A percentile compares a stretch with the other conserved stretches of the same genome.
These are phyloP conservation scores for Salix brachista DNA, from an alignment of 345 rosid genomes.

Conservation along the genomic window DNA sequence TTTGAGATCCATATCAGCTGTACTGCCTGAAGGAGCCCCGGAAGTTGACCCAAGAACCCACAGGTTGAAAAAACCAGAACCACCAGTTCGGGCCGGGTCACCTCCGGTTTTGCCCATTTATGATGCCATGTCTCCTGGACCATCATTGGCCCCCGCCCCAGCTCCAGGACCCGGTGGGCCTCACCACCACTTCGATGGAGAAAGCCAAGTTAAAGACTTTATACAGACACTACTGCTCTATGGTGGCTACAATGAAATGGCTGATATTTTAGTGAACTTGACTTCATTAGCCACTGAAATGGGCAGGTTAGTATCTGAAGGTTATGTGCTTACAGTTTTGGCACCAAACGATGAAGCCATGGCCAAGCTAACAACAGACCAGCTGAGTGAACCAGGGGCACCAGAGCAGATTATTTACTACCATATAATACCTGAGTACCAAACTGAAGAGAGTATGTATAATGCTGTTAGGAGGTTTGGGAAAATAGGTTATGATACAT, in stretches of 20 bases:
- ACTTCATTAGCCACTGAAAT: slow-evolving; percentile 95
- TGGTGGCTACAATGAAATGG: slow-evolving; percentile 99
- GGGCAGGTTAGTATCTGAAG: slow-evolving; percentile 92
- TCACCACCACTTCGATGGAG: slow-evolving; percentile 77
- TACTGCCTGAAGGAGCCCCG: slow-evolving; percentile 67
- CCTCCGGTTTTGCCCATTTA: slow-evolving; percentile 76
- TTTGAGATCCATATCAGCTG: slow-evolving; percentile 66
- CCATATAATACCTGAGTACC: slow-evolving; percentile 94
- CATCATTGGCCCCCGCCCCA: slow-evolving; percentile 91
- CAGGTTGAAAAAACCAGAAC: slow-evolving; percentile 57
- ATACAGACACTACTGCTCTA: slow-evolving; percentile 84
- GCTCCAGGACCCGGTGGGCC: slow-evolving; percentile 98
- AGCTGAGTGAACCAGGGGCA: slow-evolving; percentile 94
- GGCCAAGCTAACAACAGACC: slow-evolving; percentile 93
- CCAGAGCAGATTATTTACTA: slow-evolving; percentile 92
- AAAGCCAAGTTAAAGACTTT: slow-evolving; percentile 87
- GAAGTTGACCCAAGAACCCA: slow-evolving; percentile 71
- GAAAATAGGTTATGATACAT: slow-evolving; percentile 74
- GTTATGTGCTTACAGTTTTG: slow-evolving; percentile 84
- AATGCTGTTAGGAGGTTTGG: slow-evolving; percentile 91
- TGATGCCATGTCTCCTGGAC: slow-evolving; percentile 96
- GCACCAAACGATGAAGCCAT: slow-evolving; percentile 99
- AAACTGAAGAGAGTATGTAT: slow-evolving; percentile 98
- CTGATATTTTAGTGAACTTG: slow-evolving; percentile 85
- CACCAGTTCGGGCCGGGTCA: slow-evolving; percentile 58